Evolutionary conservation across 2,329 filamentous ascomycete species (phyloP).

Genomic region (Xylariaceae sp.): DNA sequence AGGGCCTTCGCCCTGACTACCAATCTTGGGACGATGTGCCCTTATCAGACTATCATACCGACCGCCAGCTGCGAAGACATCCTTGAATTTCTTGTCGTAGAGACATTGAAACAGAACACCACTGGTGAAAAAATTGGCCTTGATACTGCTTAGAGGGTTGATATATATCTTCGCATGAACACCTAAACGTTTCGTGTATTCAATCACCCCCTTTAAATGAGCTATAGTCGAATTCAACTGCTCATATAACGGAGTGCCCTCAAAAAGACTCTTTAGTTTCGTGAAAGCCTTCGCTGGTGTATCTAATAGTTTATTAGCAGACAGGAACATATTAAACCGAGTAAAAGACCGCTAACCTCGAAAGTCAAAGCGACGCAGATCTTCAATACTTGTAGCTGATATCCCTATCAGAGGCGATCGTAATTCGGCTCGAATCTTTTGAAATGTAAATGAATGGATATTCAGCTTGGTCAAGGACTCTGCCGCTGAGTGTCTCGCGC

Average conservation of each 20-base stretch:
- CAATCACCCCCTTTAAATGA: constrained; percentile 79
- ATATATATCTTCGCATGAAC: constrained; percentile 82
- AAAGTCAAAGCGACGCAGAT: constrained; percentile 90
- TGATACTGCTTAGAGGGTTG: constrained; percentile 84
- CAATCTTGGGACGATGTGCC: constrained; percentile 76
- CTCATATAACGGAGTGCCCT: constrained; percentile 71
- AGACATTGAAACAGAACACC: constrained; percentile 91
- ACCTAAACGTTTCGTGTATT: constrained; percentile 77
- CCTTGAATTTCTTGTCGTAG: constrained; percentile 81
- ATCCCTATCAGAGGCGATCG: constrained; percentile 82
- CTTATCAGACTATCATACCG: constrained; percentile 90
- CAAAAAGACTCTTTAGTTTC: constrained; percentile 65
- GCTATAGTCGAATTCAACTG: constrained; percentile 78
- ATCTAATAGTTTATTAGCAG: constrained; percentile 47
- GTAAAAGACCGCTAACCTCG: constrained; percentile 59
- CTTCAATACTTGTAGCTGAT: constrained; percentile 87
- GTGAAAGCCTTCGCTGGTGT: constrained; percentile 63
- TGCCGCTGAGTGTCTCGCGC: constrained; percentile 74
- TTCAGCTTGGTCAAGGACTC: constrained; percentile 88
- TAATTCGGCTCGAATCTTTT: constrained; percentile 81
- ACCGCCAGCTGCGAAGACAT: constrained; percentile 92
- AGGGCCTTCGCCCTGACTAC: constrained; percentile 66
- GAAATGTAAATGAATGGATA: constrained; percentile 79
- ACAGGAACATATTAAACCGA: background rate
- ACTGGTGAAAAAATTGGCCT: constrained; percentile 87